These are phyloP conservation scores for Fusarium scirpi DNA, from an alignment of 2,329 filamentous ascomycete genomes.

Conservation along the genomic window DNA sequence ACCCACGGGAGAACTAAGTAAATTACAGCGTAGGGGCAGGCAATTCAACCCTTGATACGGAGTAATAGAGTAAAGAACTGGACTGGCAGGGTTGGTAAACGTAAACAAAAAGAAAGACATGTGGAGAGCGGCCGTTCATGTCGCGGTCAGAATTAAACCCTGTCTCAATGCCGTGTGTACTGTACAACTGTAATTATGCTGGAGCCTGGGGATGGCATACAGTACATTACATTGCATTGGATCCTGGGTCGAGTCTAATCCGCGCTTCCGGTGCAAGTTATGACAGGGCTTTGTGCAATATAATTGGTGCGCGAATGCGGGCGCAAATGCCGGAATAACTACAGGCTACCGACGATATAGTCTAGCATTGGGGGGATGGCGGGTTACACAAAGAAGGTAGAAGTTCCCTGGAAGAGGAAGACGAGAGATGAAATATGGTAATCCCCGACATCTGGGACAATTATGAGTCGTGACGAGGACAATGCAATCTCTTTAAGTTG, in stretches of 20 bases:
- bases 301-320: slow-evolving; percentile 39
- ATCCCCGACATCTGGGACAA: neutral
- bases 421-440: neutral
- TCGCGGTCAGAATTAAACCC: neutral
- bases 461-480: neutral
- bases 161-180: neutral
- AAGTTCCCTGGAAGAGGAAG: neutral
- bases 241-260: slow-evolving; percentile 19
- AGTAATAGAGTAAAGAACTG: neutral
- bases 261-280: slow-evolving; percentile 22
- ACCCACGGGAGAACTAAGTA: neutral
- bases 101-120: neutral
- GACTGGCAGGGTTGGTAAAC: neutral
- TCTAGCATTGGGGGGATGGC: slow-evolving; percentile 21
- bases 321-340: slow-evolving; percentile 15
- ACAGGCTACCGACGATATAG: slow-evolving; percentile 25
- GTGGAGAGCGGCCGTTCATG: slow-evolving; percentile 6
- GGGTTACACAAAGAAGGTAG: slow-evolving; percentile 21
- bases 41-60: neutral
- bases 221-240: neutral
- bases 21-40: neutral
- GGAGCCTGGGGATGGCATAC: slow-evolving; percentile 14
- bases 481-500: neutral
- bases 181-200: slow-evolving; percentile 11
- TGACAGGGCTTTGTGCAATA: slow-evolving; percentile 17